Evolutionary conservation across 371 early-diverging fungal genomes (phyloP), one percentile per base, ranked within the genome.

Genomic region (Basidiobolus meristosporus): DNA sequence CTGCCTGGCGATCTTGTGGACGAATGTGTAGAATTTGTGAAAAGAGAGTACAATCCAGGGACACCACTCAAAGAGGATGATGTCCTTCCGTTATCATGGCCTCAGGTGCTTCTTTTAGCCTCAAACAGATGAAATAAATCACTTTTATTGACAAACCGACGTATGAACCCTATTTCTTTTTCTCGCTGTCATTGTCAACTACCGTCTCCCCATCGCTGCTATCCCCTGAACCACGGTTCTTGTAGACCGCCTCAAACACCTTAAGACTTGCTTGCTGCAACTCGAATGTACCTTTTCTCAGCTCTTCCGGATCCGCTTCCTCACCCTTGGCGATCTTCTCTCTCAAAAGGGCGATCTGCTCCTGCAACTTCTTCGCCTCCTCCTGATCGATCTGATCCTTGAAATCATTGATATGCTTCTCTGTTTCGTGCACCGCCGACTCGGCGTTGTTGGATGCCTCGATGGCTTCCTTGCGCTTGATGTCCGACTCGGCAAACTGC

Each of bases 241-340:
- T 86, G 74, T 97, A 95, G 17, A 88, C 90, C 75, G 83, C 73
- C 66, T 96, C 90, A 51, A 96, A 95, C 41, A 98, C 66, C 66
- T 93, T 93, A 46, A 93, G 58, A 43, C 77, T 72, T 20, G 74
- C 78, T 48, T 77, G 73, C 63, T 95, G 90, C 50, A 96, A 57
- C 17, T 81, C 82, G 39, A 71, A 70, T 34, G 76, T 66, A 52
- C 82, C 82, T 40, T 62, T 59, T 65, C 78, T 79, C 46, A 90
- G 64, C 2, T 74, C 70, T 43, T 86, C 89, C 30, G 78, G 63
- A 21, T 45, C 54, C n/a, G 52, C 62, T 11, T 76, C 68, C 20
- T 74, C 66, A 7, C 70, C 75, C 58, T 83, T 69, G 37, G 59
- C 57, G 35, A 77, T 46, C 40, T 77, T 59, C 35, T 70, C 80